Evolutionary conservation across 1,284 basidiomycete species (phyloP), one percentile per base, ranked within the genome.

Genomic region (Marasmius fiardii): DNA sequence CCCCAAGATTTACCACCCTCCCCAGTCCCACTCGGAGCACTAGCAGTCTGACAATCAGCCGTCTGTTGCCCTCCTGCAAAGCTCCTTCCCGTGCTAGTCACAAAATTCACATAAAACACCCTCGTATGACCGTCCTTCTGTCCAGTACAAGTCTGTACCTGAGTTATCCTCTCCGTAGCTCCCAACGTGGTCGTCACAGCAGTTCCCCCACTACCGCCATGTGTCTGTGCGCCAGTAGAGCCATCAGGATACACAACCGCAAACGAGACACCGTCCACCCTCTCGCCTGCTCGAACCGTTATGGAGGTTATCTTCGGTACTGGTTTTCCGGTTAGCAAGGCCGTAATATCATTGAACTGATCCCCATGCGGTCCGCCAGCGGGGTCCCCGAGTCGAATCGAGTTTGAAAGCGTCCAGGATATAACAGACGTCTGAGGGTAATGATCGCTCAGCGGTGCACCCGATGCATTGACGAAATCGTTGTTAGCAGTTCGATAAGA

Each of bases 121-220:
- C 72, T 67, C 8, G 68, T 70, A 8, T 61, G 56, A 43, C 54
- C 60, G 44, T 62, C 63, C 55, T 67, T 65, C 53, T 61, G 18
- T 6, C 64, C 72, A 21, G 61, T 63, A 60, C 71, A 73, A 2
- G 67, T 60, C 16, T 65, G 62, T 4, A 67, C 62, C 43, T 60
- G 57, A 3, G 58, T 62, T 21, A 71, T 54, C 23, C 52, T 53
- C 55, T 73, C 71, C 16, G 64, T 63, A 5, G 64, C 26, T 11
- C 51, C 55, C 11, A 73, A 59, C 3, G 63, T 65, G 26, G 73
- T 59, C 4, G 71, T 68, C 2, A 54, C 51, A 2, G 69, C 58
- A 6, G 61, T 67, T 20, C 72, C 73, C 6, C 72, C 71, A n/a
- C 65, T 65, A 4, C 73, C 72, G 3, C 73, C 72, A 54, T 72